Percentiles rank a stretch among this genome's conserved stretches.
Evolutionary conservation across 176 grass and related monocot species (phyloP).

Genomic region (Avena eriantha): DNA sequence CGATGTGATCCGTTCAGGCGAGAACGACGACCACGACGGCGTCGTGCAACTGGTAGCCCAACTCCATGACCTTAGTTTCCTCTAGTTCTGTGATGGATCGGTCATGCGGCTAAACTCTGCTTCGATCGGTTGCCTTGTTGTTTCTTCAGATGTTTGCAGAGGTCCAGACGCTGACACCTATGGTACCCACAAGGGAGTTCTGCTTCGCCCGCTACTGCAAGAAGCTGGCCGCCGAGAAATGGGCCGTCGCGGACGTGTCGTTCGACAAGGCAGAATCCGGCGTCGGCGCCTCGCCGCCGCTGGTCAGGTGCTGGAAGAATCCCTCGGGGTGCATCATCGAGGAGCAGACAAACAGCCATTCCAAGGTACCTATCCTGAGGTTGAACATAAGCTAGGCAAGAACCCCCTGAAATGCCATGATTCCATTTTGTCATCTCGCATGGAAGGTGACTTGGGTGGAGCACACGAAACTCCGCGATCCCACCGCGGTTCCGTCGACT

Average conservation of each 20-base stretch:
- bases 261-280: constrained; percentile 49
- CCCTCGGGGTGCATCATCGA: constrained; percentile 79
- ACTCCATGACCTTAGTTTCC: not conserved
- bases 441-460: constrained; percentile 62
- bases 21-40: constrained; percentile 56
- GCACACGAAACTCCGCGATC: constrained; percentile 59
- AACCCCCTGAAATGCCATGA: not conserved
- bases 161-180: constrained; percentile 76
- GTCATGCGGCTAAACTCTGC: too few species aligned
- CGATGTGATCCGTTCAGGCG: constrained; percentile 47
- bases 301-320: constrained; percentile 48
- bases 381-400: not conserved
- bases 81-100: not conserved
- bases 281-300: constrained; percentile 35
- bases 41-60: constrained; percentile 59
- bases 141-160: constrained; percentile 75
- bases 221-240: constrained; percentile 56
- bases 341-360: constrained; percentile 65
- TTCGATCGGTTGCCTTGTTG: not conserved
- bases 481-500: constrained; percentile 43
- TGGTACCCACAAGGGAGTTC: constrained; percentile 69
- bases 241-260: constrained; percentile 71
- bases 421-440: not conserved
- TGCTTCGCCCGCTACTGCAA: constrained; percentile 75
- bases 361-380: constrained; percentile 60